Conservation (phyloP, 208 protist species). For the Leishmania martiniquensis region DNA sequence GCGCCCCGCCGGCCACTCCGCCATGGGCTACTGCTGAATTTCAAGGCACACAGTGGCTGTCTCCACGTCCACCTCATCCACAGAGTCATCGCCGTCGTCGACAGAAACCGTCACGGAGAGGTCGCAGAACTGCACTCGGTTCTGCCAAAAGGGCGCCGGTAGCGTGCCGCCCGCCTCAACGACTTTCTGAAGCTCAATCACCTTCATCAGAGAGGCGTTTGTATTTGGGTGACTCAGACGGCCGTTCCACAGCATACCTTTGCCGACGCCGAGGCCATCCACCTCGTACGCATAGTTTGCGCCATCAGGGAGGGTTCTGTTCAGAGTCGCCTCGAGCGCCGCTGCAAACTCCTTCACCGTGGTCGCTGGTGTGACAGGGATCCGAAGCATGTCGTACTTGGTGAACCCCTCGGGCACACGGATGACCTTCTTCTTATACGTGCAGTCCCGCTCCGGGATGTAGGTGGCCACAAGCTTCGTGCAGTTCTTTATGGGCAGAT, state of each 20-base stretch:
- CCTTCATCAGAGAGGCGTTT: slow-evolving; percentile 72
- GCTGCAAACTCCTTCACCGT: slow-evolving; percentile 76
- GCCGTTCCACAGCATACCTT: slow-evolving; percentile 87
- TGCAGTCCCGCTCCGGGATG: slow-evolving; percentile 89
- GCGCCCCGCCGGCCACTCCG: neutral
- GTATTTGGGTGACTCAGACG: slow-evolving; percentile 71
- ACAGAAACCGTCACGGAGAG: slow-evolving; percentile 67
- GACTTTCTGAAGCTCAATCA: slow-evolving; percentile 84
- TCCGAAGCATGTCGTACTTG: slow-evolving; percentile 85
- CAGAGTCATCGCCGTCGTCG: slow-evolving; percentile 71
- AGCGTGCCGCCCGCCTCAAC: slow-evolving; percentile 54
- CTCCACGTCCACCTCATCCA: slow-evolving; percentile 89
- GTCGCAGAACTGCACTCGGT: slow-evolving; percentile 81
- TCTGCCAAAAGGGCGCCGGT: slow-evolving; percentile 72
- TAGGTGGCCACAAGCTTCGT: slow-evolving; percentile 79
- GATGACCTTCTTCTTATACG: slow-evolving; percentile 84
- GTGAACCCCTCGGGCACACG: slow-evolving; percentile 84
- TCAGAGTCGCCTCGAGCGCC: slow-evolving; percentile 55
- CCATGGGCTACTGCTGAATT: slow-evolving; percentile 36
- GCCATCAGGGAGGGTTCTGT: slow-evolving; percentile 42
- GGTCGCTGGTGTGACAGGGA: slow-evolving; percentile 62
- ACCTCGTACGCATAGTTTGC: slow-evolving; percentile 63
- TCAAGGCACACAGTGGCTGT: slow-evolving; percentile 73
- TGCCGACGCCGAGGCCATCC: slow-evolving; percentile 81
- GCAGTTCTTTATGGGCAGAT: slow-evolving; percentile 68